A percentile compares a stretch with the other conserved stretches of the same genome.
phyloP scores from a whole-genome alignment of 805 yeast genomes.

The Lipomyces sp. region DNA sequence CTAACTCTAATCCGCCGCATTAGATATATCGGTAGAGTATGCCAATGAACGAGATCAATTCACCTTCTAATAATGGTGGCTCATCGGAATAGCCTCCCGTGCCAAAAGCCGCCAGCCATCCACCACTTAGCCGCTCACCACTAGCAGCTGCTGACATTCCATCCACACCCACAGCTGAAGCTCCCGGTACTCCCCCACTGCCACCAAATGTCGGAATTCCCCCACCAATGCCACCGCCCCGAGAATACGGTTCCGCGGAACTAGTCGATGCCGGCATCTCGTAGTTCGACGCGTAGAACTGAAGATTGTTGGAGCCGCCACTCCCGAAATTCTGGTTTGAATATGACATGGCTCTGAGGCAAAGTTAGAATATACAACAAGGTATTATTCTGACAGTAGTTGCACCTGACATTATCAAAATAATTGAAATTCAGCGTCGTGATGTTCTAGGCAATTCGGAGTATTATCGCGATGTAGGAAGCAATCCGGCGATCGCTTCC shows the following conservation, averaged over 20 bases:
- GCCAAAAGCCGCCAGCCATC: constrained; percentile 88
- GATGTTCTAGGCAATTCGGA: no score
- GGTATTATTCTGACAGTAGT: not conserved
- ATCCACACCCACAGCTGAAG: constrained; percentile 42
- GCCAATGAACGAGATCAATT: not conserved
- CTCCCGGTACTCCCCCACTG: constrained; percentile 37
- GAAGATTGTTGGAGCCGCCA: constrained; percentile 38
- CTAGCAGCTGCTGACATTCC: constrained; percentile 46
- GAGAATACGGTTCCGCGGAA: constrained; percentile 41
- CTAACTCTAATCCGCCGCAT: constrained; percentile 59
- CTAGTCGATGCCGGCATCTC: constrained; percentile 21
- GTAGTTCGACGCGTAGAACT: constrained; percentile 44
- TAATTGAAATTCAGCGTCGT: not conserved
- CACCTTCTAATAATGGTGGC: constrained; percentile 77
- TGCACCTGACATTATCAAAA: not conserved
- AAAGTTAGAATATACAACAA: not conserved
- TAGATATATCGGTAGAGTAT: not conserved
- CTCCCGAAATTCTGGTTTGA: not conserved
- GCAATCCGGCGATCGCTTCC: no score
- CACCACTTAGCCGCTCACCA: constrained; percentile 61
- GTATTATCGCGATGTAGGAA: no score
- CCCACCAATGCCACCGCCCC: constrained; percentile 43
- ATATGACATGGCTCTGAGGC: not conserved
- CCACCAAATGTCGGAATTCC: constrained; percentile 25
- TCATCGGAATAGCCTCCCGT: constrained; percentile 95